Evolutionary conservation across 2,329 filamentous ascomycete species (phyloP), one percentile per base, ranked within the genome.

Genomic region (Trichoderma simmonsii): DNA sequence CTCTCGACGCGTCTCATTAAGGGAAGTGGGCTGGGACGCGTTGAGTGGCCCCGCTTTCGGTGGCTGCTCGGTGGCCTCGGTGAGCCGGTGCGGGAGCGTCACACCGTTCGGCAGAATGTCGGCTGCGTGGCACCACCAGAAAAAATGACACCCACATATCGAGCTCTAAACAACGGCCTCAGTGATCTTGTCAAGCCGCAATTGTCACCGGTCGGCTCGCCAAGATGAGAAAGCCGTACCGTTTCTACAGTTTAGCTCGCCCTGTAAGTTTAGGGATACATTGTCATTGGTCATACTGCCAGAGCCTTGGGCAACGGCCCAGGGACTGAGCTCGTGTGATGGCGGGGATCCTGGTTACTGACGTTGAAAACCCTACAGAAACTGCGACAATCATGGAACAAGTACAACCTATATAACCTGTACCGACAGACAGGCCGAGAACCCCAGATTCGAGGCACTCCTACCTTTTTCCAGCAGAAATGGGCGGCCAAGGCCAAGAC

Each of bases 381-480:
- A 92, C 82, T 97, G 82, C 92, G 95, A 78, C 93, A 96, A 86
- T 94, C 94, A 86, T 98, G 95, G 96, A 97, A 94, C 86, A 97
- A 97, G 85, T 94, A 94, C 87, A 97, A 97, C 80, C 87, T 99
- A 75, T 99, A 93, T 89, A 98, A 98, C 84, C 84, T 99, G 75
- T 84, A 86, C 65, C 80, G 81, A 54, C 76, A 77, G 24, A 77
- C 76, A 34, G 81, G 80, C 18, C 75, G 75, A 63, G 81, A 79
- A 76, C 73, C 78, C 6, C 74, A 75, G 28, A 77, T 79, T 36
- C 78, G 75, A 24, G 78, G 80, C 18, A 76, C 76, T 65, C 82
- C 84, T 74, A 98, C 95, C 59, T 97, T 96, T 84, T 99, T 97
- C 88, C 95, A 98, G 86, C 95, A 98, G 84, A 99, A 99, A 91